These are phyloP conservation scores for Leccinum variicolor DNA, from an alignment of 768 basidiomycete species.

Conservation along the genomic window DNA sequence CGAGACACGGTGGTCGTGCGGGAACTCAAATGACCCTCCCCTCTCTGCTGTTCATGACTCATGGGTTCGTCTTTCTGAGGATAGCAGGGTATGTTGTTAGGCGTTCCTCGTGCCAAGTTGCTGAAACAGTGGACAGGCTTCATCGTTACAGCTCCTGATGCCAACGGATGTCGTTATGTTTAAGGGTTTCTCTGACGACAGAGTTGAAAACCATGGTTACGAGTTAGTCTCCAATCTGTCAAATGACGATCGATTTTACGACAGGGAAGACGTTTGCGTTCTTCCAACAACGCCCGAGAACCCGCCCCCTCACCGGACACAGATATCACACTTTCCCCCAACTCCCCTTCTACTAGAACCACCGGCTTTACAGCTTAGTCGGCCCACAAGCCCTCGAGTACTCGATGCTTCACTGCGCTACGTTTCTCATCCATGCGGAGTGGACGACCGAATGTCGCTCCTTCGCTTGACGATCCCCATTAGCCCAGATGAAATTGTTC, in stretches of 20 bases:
- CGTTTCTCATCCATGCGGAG: constrained; percentile 36
- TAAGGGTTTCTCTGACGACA: constrained; percentile 4
- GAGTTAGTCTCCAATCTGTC: constrained; percentile 8
- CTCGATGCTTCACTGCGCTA: constrained; percentile 8
- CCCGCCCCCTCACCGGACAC: constrained; percentile 17
- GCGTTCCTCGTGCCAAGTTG: neutral
- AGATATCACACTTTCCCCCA: neutral
- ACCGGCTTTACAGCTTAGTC: neutral
- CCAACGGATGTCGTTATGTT: constrained; percentile 18
- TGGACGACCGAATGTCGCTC: constrained; percentile 38
- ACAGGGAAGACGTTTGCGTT: neutral
- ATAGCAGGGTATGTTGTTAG: constrained; percentile 12
- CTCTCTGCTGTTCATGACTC: constrained; percentile 16
- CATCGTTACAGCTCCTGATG: constrained; percentile 14
- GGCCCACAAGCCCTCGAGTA: neutral
- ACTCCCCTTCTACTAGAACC: neutral
- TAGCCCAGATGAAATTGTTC: constrained; percentile 22
- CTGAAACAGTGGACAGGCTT: constrained; percentile 14
- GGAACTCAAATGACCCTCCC: constrained; percentile 1
- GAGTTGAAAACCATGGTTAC: neutral
- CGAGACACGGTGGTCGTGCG: constrained; percentile 38
- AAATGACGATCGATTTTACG: constrained; percentile 7
- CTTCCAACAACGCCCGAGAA: constrained; percentile 34
- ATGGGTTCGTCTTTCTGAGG: constrained; percentile 20
- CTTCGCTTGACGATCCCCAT: constrained; percentile 36